These are phyloP conservation scores for Backusella tuberculispora DNA, from an alignment of 192 early-diverging fungal genomes.

Conservation along the genomic window DNA sequence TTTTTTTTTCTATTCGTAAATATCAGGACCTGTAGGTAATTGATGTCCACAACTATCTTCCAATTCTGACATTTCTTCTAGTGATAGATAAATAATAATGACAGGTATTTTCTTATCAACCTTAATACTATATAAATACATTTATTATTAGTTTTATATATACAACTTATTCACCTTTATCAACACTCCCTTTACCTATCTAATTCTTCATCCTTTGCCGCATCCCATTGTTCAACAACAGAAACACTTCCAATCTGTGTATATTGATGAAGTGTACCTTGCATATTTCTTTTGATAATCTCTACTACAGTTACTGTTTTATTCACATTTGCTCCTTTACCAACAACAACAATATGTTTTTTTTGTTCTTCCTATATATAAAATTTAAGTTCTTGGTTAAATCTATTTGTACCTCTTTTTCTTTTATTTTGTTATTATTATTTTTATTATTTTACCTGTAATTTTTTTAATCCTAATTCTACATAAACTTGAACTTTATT, in stretches of 20 bases:
- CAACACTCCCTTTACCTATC: slow-evolving; percentile 25
- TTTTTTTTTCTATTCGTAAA: slow-evolving; percentile 8
- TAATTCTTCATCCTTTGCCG: slow-evolving; percentile 28
- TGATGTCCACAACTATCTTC: slow-evolving; percentile 30
- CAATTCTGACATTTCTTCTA: slow-evolving; percentile 12
- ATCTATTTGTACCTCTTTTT: neutral
- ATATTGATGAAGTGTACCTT: slow-evolving; percentile 54
- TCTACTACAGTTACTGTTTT: slow-evolving; percentile 70
- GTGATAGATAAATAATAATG: slow-evolving; percentile 29
- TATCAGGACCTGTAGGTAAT: slow-evolving; percentile 29
- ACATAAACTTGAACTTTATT: slow-evolving; percentile 32
- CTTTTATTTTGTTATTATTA: neutral
- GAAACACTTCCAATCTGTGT: slow-evolving; percentile 52
- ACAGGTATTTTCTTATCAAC: slow-evolving; percentile 31
- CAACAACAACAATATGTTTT: slow-evolving; percentile 17
- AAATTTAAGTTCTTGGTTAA: neutral
- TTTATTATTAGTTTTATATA: neutral
- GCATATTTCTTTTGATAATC: slow-evolving; percentile 64
- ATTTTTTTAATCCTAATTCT: slow-evolving; percentile 21
- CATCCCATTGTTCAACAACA: slow-evolving; percentile 36
- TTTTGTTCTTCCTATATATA: slow-evolving; percentile 2
- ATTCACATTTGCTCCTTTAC: slow-evolving; percentile 57
- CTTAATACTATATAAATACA: slow-evolving; percentile 15
- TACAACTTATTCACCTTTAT: neutral
- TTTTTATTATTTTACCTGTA: slow-evolving; percentile 30